Base-by-base conservation (phyloP, 2,329 filamentous ascomycete species). In the Boeremia exigua region DNA sequence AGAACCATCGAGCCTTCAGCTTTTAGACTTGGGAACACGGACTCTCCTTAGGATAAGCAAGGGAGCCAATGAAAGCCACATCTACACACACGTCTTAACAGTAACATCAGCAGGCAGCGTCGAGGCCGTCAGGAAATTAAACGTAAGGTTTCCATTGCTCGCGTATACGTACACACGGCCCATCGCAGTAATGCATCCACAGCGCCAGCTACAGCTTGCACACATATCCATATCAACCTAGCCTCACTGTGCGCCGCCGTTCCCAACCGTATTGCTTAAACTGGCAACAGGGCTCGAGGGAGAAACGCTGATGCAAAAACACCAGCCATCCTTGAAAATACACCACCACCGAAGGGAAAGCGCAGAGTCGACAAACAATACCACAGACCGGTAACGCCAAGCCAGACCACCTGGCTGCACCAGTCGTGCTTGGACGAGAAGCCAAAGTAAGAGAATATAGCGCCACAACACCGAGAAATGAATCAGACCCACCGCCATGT, bases 381-480 rank as follows among this genome's bases (percentile, higher is more conserved):
- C 32, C 54, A 44, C 44, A 48, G 6, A 48, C 43, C 54, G 33
- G 37, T 39, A 57, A 57, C 54, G 48, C 54, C 54, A 48, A 51
- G 36, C 54, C 54, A 52, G 33, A 36, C 28, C 44, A 42, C 48
- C 53, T 44, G 47, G 47, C 42, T 38, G 48, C 43, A 56, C 53
- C 53, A 44, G 37, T 47, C 37, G 39, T 57, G 54, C 38, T 43
- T 40, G 36, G 37, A 52, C 14, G 30, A 34, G 32, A 52, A 52
- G 49, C 38, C 25, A 45, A 40, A 47, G 25, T 33, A 27, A 53
- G 44, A 15, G 40, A 44, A 44, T 43, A 33, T 48, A 4, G 51
- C 65, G 56, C 64, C 64, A 46, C 17, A 63, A 68, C 61, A 62
- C 64, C 66, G 43, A 59, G 45, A 59, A 59, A 60, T 63, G 61